A percentile compares a stretch with the other conserved stretches of the same genome.
Evolutionary conservation across 2,329 filamentous ascomycete species (phyloP).

Genomic region (Ophiobolus disseminans): DNA sequence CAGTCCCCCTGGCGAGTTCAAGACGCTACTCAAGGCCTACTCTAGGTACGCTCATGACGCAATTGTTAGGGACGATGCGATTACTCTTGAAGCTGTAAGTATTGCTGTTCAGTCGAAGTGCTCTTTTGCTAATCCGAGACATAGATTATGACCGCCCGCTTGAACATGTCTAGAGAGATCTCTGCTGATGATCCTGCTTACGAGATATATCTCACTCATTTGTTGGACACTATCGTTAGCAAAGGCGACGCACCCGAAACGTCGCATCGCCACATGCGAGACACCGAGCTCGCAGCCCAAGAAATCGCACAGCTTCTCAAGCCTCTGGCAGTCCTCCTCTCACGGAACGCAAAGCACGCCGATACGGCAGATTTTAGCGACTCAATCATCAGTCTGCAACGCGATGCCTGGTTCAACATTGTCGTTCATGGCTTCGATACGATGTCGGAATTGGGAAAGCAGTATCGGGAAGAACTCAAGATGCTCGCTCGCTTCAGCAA

Average conservation of each 20-base stretch:
- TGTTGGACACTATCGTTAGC: conserved; percentile 86
- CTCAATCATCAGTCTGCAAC: conserved; percentile 70
- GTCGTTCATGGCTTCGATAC: conserved; percentile 89
- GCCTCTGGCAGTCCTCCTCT: conserved; percentile 85
- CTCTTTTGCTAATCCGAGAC: conserved; percentile 6
- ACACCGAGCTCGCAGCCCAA: conserved; percentile 80
- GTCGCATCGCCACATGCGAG: conserved; percentile 73
- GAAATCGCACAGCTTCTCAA: conserved; percentile 89
- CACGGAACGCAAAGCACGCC: conserved; percentile 58
- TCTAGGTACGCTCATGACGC: conserved; percentile 76
- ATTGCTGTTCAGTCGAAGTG: background rate
- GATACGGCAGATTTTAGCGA: conserved; percentile 64
- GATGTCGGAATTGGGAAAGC: conserved; percentile 74
- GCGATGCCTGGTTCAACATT: conserved; percentile 98
- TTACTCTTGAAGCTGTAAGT: conserved; percentile 75
- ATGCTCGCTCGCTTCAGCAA: conserved; percentile 86
- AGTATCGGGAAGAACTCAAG: conserved; percentile 77
- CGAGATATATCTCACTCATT: conserved; percentile 80
- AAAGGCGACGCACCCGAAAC: conserved; percentile 84
- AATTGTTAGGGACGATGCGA: conserved; percentile 70
- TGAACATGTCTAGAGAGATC: conserved; percentile 75
- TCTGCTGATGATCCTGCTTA: conserved; percentile 76
- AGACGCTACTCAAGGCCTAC: conserved; percentile 84
- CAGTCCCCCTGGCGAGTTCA: conserved; percentile 82
- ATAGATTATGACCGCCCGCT: conserved; percentile 79